Percentiles rank a stretch among this genome's conserved stretches.
These are phyloP conservation scores for Rhodotorula taiwanensis DNA, from an alignment of 768 basidiomycete genomes.

Conservation along the genomic window DNA sequence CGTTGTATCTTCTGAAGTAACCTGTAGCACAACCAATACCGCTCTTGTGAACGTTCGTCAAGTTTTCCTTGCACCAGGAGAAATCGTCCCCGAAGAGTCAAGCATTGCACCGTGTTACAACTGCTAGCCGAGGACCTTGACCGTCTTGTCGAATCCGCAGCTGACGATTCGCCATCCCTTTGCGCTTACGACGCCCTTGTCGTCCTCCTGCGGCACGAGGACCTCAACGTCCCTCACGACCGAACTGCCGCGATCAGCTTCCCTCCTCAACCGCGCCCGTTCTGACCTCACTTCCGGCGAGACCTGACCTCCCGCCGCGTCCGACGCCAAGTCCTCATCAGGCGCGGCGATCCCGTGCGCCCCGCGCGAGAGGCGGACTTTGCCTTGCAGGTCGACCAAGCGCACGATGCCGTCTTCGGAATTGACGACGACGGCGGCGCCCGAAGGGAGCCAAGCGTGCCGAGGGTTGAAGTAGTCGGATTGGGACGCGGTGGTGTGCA, in stretches of 20 bases:
- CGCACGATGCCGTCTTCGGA: slow-evolving; percentile 42
- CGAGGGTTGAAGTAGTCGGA: slow-evolving; percentile 39
- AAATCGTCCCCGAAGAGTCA: too few species aligned
- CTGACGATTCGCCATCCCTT: slow-evolving; percentile 10
- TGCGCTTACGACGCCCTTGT: background rate
- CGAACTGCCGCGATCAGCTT: slow-evolving; percentile 35
- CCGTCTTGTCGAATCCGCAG: slow-evolving; percentile 39
- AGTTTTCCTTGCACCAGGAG: too few species aligned
- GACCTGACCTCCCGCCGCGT: slow-evolving; percentile 1
- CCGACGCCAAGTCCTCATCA: slow-evolving; percentile 2
- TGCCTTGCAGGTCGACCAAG: slow-evolving; percentile 35
- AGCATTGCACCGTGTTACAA: background rate
- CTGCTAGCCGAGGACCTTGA: slow-evolving; percentile 11
- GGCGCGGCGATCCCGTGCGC: slow-evolving; percentile 39
- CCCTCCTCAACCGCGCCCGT: slow-evolving; percentile 29
- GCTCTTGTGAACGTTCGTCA: too few species aligned
- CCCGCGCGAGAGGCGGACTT: slow-evolving; percentile 1
- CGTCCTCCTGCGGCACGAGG: background rate
- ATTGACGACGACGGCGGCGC: slow-evolving; percentile 38
- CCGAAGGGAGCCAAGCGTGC: slow-evolving; percentile 39
- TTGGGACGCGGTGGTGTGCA: slow-evolving; percentile 36
- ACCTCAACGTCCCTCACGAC: slow-evolving; percentile 35
- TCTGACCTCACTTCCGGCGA: slow-evolving; percentile 18
- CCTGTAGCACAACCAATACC: too few species aligned
- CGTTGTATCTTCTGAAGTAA: too few species aligned